Evolutionary conservation across 352 stramenopile genomes (phyloP).

Genomic region (Vaucheria bursata): DNA sequence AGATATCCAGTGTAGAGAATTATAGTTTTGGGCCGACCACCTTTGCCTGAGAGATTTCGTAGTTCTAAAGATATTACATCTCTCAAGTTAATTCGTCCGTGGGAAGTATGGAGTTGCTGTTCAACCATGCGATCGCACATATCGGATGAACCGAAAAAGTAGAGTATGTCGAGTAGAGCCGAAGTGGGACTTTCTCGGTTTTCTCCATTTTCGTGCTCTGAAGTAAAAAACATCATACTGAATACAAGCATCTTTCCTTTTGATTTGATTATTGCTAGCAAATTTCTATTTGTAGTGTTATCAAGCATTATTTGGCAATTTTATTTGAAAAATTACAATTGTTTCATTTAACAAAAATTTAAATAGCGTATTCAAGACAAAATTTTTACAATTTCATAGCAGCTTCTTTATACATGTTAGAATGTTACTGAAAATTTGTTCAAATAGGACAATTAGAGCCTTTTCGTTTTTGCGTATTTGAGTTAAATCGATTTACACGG

Average conservation of each 20-base stretch:
- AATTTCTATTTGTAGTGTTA: too few species aligned
- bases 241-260: background rate
- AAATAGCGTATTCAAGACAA: too few species aligned
- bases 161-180: slow-evolving; percentile 12
- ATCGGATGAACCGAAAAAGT: slow-evolving; percentile 18
- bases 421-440: too few species aligned
- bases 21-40: background rate
- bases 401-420: too few species aligned
- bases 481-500: too few species aligned
- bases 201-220: slow-evolving; percentile 2
- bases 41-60: background rate
- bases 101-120: slow-evolving; percentile 15
- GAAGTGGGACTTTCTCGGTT: background rate
- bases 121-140: slow-evolving; percentile 32
- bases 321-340: too few species aligned
- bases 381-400: too few species aligned
- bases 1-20: background rate
- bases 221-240: background rate
- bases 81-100: slow-evolving; percentile 7
- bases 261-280: too few species aligned
- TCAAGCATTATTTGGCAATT: too few species aligned
- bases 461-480: too few species aligned
- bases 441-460: too few species aligned
- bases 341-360: too few species aligned
- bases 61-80: slow-evolving; percentile 21